These are phyloP conservation scores for Pythium utonaiense DNA, from an alignment of 352 stramenopile species.

Conservation along the genomic window DNA sequence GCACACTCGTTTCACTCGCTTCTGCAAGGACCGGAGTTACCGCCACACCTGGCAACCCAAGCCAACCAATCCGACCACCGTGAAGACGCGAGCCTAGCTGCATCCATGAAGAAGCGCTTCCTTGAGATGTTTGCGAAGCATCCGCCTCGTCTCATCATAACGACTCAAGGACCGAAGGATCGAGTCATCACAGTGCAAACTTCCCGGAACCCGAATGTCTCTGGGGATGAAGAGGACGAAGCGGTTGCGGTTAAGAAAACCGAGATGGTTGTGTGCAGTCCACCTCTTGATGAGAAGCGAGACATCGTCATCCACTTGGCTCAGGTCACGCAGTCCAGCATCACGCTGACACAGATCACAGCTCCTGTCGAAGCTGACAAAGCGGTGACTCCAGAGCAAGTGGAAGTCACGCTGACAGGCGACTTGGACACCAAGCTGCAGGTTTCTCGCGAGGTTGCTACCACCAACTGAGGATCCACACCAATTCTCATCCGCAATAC, in stretches of 20 bases:
- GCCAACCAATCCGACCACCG: constrained; percentile 1
- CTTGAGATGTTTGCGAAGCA: constrained; percentile 13
- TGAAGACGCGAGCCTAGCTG: constrained; percentile 23
- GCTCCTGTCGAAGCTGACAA: background rate
- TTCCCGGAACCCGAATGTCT: constrained; percentile 7
- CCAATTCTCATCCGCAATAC: background rate
- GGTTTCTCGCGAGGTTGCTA: background rate
- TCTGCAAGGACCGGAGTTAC: constrained; percentile 21
- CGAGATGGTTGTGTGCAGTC: constrained; percentile 47
- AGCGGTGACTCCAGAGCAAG: constrained; percentile 7
- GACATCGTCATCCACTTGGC: constrained; percentile 35
- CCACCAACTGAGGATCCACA: background rate
- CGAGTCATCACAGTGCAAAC: constrained; percentile 38
- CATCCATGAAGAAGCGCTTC: constrained; percentile 13
- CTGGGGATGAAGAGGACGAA: constrained; percentile 29
- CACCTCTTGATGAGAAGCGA: constrained; percentile 12
- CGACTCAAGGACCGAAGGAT: constrained; percentile 20
- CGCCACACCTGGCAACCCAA: constrained; percentile 10
- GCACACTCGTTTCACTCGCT: constrained; percentile 26
- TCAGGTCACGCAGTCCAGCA: constrained; percentile 39
- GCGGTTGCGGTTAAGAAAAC: constrained; percentile 46
- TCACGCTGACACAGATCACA: constrained; percentile 34
- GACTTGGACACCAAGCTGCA: background rate
- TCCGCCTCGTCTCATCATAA: constrained; percentile 21
- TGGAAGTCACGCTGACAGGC: constrained; percentile 2